Percentiles rank a stretch among this genome's conserved stretches.
phyloP scores from a whole-genome alignment of 768 basidiomycete genomes.

The Russula ochroleuca region DNA sequence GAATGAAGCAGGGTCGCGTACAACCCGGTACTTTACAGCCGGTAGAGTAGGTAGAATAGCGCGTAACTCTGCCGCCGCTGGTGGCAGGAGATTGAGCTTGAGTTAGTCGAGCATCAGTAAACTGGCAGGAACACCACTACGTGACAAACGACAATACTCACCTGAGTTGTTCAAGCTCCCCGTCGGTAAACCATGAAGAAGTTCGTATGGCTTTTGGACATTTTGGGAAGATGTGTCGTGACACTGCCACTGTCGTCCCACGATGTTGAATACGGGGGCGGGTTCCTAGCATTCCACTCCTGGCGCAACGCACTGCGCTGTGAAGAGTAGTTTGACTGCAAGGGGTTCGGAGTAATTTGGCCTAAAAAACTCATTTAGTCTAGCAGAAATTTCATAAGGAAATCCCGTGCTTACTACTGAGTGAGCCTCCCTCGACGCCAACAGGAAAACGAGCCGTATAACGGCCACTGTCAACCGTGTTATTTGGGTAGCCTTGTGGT shows the following conservation, averaged over 20 bases:
- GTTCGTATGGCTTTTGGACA: too few species aligned
- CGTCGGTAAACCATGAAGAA: too few species aligned
- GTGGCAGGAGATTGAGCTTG: neutral
- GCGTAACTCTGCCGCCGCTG: too few species aligned
- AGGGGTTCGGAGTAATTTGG: too few species aligned
- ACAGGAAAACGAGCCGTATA: neutral
- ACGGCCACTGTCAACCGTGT: neutral
- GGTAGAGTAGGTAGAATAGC: neutral
- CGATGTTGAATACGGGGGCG: too few species aligned
- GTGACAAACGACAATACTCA: too few species aligned
- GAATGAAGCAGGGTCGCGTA: neutral
- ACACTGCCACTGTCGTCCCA: too few species aligned
- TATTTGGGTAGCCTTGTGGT: neutral
- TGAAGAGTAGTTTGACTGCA: neutral
- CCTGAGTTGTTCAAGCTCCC: too few species aligned
- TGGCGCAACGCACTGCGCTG: neutral
- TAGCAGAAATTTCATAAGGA: neutral
- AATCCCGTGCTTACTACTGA: neutral
- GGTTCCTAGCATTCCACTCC: neutral
- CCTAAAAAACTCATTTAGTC: neutral
- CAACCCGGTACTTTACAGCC: slow-evolving; percentile 1
- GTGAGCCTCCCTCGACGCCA: neutral
- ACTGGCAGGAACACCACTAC: too few species aligned
- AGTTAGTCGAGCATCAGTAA: neutral
- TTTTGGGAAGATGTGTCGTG: too few species aligned